Evolutionary conservation across 2,329 filamentous ascomycete genomes (phyloP), one percentile per base, ranked within the genome.

Genomic region (Lachnellula arida): DNA sequence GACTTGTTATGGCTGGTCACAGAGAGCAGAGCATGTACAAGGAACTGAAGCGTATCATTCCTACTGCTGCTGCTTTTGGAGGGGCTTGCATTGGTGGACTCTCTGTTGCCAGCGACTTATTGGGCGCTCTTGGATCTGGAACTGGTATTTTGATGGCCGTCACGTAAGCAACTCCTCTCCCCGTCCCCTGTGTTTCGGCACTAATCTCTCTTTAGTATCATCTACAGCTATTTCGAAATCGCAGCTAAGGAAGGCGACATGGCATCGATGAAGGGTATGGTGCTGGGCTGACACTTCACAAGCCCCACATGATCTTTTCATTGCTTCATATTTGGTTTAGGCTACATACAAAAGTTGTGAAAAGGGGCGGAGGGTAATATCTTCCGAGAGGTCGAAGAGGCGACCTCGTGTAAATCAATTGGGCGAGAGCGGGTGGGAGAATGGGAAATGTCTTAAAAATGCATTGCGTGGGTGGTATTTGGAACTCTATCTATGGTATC

Each of bases 21-120:
- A 90, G 94, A 78, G 95, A 99, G 76, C 93, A 97, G 83, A 95
- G 89, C 81, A 99, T 99, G 94, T 99, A 99, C 86, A 96, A 96
- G 82, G 94, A 99, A 79, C 85, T 99, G 63, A 99, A 99, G 89
- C 89, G 94, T 71, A 94, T 99, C 69, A 99, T 99, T 64, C 95
- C 94, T 62, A 97, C 94, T 59, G 95, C 94, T 60, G 94, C 94
- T 63, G 94, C 95, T 68, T 99, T 99, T 66, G 94, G 95, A 76
- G 94, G 94, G 82, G 94, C 94, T 65, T 97, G 93, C 81, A 99
- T 99, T 79, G 94, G 94, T 80, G 93, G 89, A 66, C 86, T 99
- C 63, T 97, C 93, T 51, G 93, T 99, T 70, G 86, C 89, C 70
- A 96, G 90, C 73, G 94, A 99, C 76, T 86, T 99, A 62, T 85